These are phyloP conservation scores for Galium porrigens DNA, from an alignment of 305 asterid genomes.

Conservation along the genomic window DNA sequence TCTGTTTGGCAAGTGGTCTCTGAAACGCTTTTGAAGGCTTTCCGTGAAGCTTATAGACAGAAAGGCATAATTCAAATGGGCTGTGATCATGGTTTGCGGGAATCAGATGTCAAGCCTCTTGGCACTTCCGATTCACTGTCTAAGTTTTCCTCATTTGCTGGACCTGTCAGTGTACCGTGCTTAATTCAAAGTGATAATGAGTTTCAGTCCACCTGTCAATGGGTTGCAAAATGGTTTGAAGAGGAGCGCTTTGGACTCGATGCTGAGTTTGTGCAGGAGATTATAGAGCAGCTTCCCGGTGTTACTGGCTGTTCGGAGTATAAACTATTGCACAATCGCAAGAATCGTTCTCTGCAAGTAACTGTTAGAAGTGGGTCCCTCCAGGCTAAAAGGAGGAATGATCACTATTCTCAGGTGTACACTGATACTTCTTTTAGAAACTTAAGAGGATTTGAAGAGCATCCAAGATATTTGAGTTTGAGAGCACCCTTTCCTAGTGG, in stretches of 20 bases:
- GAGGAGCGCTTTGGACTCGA: constrained; percentile 72
- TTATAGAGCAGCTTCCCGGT: constrained; percentile 72
- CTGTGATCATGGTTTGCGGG: constrained; percentile 45
- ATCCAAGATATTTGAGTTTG: constrained; percentile 23
- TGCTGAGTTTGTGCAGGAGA: constrained; percentile 78
- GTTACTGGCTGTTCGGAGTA: constrained; percentile 47
- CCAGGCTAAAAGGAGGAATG: constrained; percentile 42
- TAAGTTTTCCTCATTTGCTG: constrained; percentile 42
- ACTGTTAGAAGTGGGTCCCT: constrained; percentile 74
- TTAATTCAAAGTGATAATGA: constrained; percentile 37
- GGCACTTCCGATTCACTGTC: constrained; percentile 38
- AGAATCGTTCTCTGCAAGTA: constrained; percentile 28
- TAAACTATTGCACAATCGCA: constrained; percentile 41
- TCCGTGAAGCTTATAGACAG: constrained; percentile 38
- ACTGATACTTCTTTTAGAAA: constrained; percentile 26
- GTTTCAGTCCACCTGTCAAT: constrained; percentile 39
- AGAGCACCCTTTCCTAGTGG: constrained; percentile 66
- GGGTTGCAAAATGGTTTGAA: constrained; percentile 56
- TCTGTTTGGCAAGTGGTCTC: constrained; percentile 71
- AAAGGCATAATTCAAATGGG: constrained; percentile 45
- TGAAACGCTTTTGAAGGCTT: constrained; percentile 32
- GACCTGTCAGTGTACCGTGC: constrained; percentile 29
- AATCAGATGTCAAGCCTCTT: constrained; percentile 22
- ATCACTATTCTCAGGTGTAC: constrained; percentile 17
- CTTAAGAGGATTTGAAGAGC: constrained; percentile 29